Conservation (phyloP, 1,139 yeast species). For the Saccharomyces hybrid region DNA sequence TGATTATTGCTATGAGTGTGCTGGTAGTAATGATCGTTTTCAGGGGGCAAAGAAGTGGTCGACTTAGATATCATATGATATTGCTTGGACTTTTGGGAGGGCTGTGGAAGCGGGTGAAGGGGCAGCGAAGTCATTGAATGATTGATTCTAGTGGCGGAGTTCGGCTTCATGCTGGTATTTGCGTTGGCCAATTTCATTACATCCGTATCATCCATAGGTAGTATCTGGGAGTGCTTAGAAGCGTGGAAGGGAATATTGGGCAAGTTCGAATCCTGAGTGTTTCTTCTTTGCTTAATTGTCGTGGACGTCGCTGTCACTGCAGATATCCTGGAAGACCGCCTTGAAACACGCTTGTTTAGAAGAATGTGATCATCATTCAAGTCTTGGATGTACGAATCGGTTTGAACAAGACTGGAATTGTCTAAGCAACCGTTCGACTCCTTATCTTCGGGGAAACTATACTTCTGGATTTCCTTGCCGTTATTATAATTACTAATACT, state of each 20-base stretch:
- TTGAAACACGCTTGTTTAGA: conserved; percentile 18
- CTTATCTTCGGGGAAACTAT: neutral
- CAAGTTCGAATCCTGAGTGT: conserved; percentile 13
- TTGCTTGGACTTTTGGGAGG: neutral
- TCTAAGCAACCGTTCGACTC: neutral
- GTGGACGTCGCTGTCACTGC: neutral
- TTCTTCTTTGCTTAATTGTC: conserved; percentile 7
- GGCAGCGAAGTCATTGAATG: conserved; percentile 17
- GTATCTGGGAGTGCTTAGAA: conserved; percentile 28
- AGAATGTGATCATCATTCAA: conserved; percentile 16
- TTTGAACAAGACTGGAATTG: conserved; percentile 15
- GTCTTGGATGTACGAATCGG: conserved; percentile 27
- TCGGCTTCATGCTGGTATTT: conserved; percentile 6
- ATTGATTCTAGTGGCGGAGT: conserved; percentile 5
- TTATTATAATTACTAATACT: neutral
- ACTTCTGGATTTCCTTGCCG: neutral
- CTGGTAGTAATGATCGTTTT: conserved; percentile 2
- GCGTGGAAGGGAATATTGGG: conserved; percentile 27
- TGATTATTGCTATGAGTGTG: neutral
- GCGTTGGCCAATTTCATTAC: neutral
- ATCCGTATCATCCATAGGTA: conserved; percentile 20
- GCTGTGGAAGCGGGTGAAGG: conserved; percentile 4
- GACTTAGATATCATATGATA: conserved; percentile 8
- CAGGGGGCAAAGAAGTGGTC: conserved; percentile 13
- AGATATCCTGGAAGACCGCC: conserved; percentile 10